Conservation (phyloP, 129 eudicot genomes). For the Chrysanthemum seticuspe region DNA sequence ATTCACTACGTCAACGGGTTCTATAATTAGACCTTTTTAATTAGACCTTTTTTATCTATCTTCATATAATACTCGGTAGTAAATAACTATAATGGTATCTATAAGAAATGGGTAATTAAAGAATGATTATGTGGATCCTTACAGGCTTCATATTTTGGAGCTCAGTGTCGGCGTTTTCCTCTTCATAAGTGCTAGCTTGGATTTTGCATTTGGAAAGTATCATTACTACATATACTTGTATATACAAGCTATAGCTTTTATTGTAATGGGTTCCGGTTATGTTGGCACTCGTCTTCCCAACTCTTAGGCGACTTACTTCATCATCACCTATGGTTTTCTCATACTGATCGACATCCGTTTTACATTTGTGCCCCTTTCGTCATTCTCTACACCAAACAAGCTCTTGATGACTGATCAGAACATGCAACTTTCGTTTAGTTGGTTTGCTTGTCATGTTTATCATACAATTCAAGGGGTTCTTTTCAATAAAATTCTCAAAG, state of each 20-base stretch:
- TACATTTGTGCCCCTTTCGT: neutral
- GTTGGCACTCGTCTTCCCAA: constrained; percentile 11
- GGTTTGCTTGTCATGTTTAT: neutral
- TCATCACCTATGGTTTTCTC: neutral
- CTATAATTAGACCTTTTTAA: too few species aligned
- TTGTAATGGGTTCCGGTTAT: constrained; percentile 8
- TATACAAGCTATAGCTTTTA: constrained; percentile 8
- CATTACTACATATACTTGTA: constrained; percentile 10
- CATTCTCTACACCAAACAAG: neutral
- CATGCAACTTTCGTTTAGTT: neutral
- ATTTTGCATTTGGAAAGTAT: constrained; percentile 16
- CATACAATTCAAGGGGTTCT: too few species aligned
- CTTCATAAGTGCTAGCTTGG: neutral
- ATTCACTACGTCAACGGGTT: neutral
- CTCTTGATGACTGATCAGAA: neutral
- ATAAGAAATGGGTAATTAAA: neutral
- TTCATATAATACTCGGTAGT: too few species aligned
- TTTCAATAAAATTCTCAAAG: too few species aligned
- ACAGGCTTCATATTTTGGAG: constrained; percentile 9
- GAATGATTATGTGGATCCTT: neutral
- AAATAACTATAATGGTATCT: neutral
- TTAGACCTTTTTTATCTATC: neutral
- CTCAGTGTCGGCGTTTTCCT: constrained; percentile 6
- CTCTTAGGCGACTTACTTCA: neutral
- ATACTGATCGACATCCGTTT: neutral